phyloP scores from a whole-genome alignment of 306 rosid species.

The Coriaria nepalensis region DNA sequence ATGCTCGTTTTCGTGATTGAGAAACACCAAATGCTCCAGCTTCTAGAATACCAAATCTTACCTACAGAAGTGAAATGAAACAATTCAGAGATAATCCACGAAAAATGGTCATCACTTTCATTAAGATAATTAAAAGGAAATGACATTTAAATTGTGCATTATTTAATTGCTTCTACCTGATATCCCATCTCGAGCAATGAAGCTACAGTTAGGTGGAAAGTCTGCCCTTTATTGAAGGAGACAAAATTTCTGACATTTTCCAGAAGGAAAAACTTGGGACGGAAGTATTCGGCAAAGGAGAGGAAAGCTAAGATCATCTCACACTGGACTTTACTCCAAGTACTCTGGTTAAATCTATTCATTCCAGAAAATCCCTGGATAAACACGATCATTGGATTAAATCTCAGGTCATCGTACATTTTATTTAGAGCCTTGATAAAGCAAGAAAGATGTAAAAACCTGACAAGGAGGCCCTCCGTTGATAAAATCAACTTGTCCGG shows the following conservation, averaged over 20 bases:
- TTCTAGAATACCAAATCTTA: constrained; percentile 92
- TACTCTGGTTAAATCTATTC: constrained; percentile 82
- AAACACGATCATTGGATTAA: not conserved
- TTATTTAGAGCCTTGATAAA: constrained; percentile 6
- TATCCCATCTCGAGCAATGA: constrained; percentile 98
- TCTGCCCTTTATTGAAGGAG: constrained; percentile 87
- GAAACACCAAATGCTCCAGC: constrained; percentile 97
- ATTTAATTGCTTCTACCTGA: constrained; percentile 39
- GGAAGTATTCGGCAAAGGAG: constrained; percentile 90
- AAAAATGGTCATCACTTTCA: too few relatives aligned
- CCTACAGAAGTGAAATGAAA: constrained; percentile 46
- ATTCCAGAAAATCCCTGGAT: constrained; percentile 93
- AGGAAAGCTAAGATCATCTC: constrained; percentile 94
- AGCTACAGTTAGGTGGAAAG: constrained; percentile 75
- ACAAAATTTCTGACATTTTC: constrained; percentile 96
- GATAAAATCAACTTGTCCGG: constrained; percentile 91
- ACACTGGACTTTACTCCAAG: constrained; percentile 98
- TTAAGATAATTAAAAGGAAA: too few relatives aligned
- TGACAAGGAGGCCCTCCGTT: constrained; percentile 99
- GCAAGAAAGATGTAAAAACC: constrained; percentile 23
- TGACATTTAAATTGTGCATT: too few relatives aligned
- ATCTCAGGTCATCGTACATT: not conserved
- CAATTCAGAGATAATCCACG: too few relatives aligned
- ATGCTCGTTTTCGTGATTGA: constrained; percentile 90
- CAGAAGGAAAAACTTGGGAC: constrained; percentile 82